Evolutionary conservation across 2,329 filamentous ascomycete species (phyloP), one percentile per base, ranked within the genome.

Genomic region (Neonectria ditissima): DNA sequence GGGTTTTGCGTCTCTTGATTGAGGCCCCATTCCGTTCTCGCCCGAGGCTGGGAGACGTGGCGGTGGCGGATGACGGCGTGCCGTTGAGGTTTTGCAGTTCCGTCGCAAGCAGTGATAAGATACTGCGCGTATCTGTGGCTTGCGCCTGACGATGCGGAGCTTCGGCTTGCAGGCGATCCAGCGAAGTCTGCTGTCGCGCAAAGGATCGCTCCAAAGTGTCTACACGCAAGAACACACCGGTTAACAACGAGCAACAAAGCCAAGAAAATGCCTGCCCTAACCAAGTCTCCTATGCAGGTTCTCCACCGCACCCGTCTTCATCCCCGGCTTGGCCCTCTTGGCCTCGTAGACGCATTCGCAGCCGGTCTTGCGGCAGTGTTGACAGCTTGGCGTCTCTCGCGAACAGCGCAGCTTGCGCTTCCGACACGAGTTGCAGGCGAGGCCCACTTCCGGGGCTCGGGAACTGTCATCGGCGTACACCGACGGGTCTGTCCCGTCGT

Each of bases 221-320:
- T 68, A 43, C 26, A 41, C 18, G 26, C 11, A 30, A 30, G 26
- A 18, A 1, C 47, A 30, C 22, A 22, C 7, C 2, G 7, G 30
- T 59, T 34, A 59, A 47, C 18, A 26, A 34, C n/a, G 18, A 13
- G 18, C 2, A 52, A 45, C 10, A 34, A 44, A 14, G 2, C 4
- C 16, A 26, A 11, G 6, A 18, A 3, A n/a, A 5, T 10, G 18
- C 13, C 14, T 22, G 51, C 55, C 62, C 54, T 13, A 45, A 76
- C 77, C 73, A 22, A 80, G 66, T 62, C 78, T 69, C 56, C 72
- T 66, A 53, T 78, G 78, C 22, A 80, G 61, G 34, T 71, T 75
- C 37, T 80, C 78, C 24, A 81, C 72, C 1, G 77, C 79, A 1
- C 79, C 79, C 10, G 70, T 66, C 62, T 79, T 80, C 59, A 81